Evolutionary conservation across 306 rosid genomes (phyloP), one percentile per base, ranked within the genome.

Genomic region (Glycyrrhiza uralensis): DNA sequence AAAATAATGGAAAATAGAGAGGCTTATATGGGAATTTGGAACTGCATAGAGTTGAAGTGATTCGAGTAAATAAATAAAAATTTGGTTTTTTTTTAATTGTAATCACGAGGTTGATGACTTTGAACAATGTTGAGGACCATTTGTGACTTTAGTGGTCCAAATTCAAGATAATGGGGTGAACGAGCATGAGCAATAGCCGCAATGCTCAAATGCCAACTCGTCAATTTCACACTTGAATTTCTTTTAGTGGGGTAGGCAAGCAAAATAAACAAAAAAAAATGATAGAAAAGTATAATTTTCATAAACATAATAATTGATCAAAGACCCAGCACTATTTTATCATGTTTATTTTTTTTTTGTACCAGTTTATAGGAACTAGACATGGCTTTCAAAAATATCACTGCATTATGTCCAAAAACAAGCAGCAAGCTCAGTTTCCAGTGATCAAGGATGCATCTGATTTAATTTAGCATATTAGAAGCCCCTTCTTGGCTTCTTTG

Each of bases 91-190:
- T n/a, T n/a, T n/a, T n/a, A 20, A 33, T 69, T 51, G 17, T 22
- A 51, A 51, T 36, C 0, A 36, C 19, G 64, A 32, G 63, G 4
- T 69, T 20, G 24, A 33, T 35, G 42, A 14, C 4, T 11, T 51
- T 44, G 69, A 15, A 32, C 18, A 22, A 55, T 13, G 5, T 10
- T 6, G 35, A 38, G 23, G 30, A 56, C 32, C 68, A 44, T 44
- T 44, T 61, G 45, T 66, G 61, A 52, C 41, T 67, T 65, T 13
- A n/a, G 35, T 54, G 49, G 64, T 65, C 74, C 67, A 28, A 39
- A n/a, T n/a, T n/a, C 14, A 30, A 20, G 28, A 8, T n/a, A 54
- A 14, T 18, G 19, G 47, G 19, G 61, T 55, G 69, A 52, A n/a
- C n/a, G n/a, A n/a, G n/a, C n/a, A n/a, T n/a, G n/a, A n/a, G n/a